Base-by-base conservation (phyloP, 148 eudicot genomes). In the Chenopodium berlandieri region DNA sequence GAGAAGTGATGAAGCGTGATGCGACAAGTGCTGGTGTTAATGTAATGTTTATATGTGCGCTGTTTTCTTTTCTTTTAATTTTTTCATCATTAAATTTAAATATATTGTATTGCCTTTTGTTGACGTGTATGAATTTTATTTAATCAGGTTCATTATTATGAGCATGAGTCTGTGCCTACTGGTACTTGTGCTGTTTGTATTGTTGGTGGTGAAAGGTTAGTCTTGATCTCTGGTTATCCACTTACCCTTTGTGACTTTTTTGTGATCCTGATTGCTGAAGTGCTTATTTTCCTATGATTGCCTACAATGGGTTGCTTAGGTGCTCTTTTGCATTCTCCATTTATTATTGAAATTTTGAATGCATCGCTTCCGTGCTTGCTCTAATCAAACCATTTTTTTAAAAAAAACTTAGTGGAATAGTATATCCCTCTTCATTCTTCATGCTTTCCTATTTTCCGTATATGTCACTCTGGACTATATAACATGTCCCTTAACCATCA, bases 161-260 rank as follows among this genome's bases (percentile, higher is more conserved):
- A 95, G 81, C 96, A 91, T 79, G 97, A 93, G 60, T 75, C 95
- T 84, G 88, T 91, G 84, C 91, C 94, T 54, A 95, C 99, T 30
- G 97, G 99, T 31, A 95, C 99, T 75, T 95, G 99, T 88, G 99
- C 85, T 82, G 99, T 95, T 75, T 95, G 97, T 85, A 91, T 95
- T 54, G 84, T 91, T 11, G 97, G 95, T 77, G 95, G 95, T 40
- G 99, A 95, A 89, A 95, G 99, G 99, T 95, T 62, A 89, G 94
- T 84, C 40, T 30, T 9, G 10, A 56, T 9, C 34, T 67, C 79
- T 73, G 16, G 47, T 22, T 77, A 34, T 67, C 10, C 54, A 56
- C 62, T 56, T 14, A 56, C 17, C 22, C 62, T 32, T 30, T n/a
- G 22, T 40, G n/a, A 20, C 64, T 6, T 2, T 22, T 32, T n/a